A percentile compares a stretch with the other conserved stretches of the same genome.
Conservation (phyloP, 108 stramenopile genomes). For the Nannochloropsis gaditana region DNA sequence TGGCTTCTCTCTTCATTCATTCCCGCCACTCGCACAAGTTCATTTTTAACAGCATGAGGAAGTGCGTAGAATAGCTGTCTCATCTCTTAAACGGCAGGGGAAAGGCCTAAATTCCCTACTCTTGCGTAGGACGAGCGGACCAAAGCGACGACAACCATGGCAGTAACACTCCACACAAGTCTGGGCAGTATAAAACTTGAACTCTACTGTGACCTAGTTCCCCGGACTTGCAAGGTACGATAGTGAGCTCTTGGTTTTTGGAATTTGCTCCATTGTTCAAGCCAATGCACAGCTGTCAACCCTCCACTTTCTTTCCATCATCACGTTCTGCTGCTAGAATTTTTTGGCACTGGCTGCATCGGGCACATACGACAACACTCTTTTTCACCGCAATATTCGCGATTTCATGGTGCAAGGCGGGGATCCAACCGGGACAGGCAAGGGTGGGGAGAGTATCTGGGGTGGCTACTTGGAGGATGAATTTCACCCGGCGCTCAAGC, state of each 20-base stretch:
- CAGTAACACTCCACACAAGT: constrained; percentile 84
- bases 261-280: background rate
- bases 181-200: constrained; percentile 88
- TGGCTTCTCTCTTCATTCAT: no score
- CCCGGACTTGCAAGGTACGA: constrained; percentile 64
- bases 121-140: no score
- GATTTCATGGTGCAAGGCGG: constrained; percentile 95
- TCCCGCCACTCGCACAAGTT: no score
- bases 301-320: background rate
- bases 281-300: background rate
- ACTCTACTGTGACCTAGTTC: constrained; percentile 90
- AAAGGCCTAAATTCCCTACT: no score
- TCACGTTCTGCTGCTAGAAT: constrained; percentile 46
- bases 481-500: constrained; percentile 78
- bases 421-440: constrained; percentile 78
- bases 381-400: constrained; percentile 86
- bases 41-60: no score
- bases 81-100: no score
- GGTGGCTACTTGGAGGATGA: constrained; percentile 87
- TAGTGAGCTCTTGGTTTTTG: no score
- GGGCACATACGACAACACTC: constrained; percentile 81
- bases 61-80: no score
- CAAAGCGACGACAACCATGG: constrained; percentile 56
- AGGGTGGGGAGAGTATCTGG: constrained; percentile 87
- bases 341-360: constrained; percentile 76